Evolutionary conservation across 305 asterid genomes (phyloP), one percentile per base, ranked within the genome.

Genomic region (Salvia sclarea): DNA sequence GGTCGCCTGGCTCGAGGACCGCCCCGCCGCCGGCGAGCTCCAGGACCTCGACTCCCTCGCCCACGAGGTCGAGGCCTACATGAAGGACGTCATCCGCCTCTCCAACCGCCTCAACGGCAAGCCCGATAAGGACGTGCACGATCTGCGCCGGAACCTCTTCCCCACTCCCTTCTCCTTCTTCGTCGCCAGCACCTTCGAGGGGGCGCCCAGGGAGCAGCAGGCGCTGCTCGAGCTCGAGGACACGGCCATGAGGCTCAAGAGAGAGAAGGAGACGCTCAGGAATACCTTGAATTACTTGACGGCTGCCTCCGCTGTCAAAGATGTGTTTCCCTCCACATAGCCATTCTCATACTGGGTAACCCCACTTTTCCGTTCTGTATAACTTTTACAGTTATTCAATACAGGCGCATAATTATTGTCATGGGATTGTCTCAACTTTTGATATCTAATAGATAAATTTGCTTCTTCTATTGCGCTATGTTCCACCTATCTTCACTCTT

Each of bases 141-240:
- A 94, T 43, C 69, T 94, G 69, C 59, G 97, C 81, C 77, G 95
- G 83, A 91, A 91, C 73, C 78, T 87, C 2, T 78, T 93, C 22
- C 98, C 98, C 5, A 93, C 98, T 0, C 98, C 98, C 0, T 93
- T 90, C 72, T 90, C 97, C 14, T 93, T 93, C 78, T 93, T 88
- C 38, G 98, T 93, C 0, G 98, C 91, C 44, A 87, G 94, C 61
- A 86, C 98, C 3, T 93, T 93, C 41, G 97, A 93, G 64, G 98
- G 97, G 22, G 97, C 98, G 2, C 97, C 97, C 0, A 66, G 94
- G 37, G 98, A 93, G 81, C 98, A 93, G 83, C 98, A 93, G 82
- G 98, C 98, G n/a, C 70, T 93, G 82, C 84, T 93, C 72, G 98
- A 93, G 69, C 82, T 93, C 72, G 98, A 86, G 85, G 98, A 90